Evolutionary conservation across 805 yeast genomes (phyloP), one percentile per base, ranked within the genome.

Genomic region (Kazachstania martiniae): DNA sequence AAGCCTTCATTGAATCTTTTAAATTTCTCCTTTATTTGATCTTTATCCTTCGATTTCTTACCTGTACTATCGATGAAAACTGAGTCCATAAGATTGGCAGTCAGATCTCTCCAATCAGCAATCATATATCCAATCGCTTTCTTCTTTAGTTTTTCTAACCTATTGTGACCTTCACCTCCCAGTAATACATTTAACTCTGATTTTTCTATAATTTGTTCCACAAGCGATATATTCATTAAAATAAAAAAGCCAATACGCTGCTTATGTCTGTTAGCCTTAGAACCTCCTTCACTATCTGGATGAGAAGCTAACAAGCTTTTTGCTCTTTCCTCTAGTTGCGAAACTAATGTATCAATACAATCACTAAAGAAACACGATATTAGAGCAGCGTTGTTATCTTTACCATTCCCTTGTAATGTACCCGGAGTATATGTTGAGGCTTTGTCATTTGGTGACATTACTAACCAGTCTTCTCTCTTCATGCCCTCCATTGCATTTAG

Each of bases 1-100:
- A 91, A 82, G 27, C 77, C 78, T 18, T 72, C 72, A 52, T 87
- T 89, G 61, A 89, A 91, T 37, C 70, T 77, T 41, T 71, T 72
- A 59, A 84, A 85, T 49, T 83, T 74, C 39, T 91, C 95, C 48
- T 89, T 91, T 35, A 85, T 72, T 31, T 66, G 72, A 33, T 85
- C 95, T 40, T 74, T 72, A 42, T 85, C 94, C 43, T 82, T 80
- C n/a, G 74, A 73, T 28, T 73, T 61, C 41, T 62, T 68, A 22
- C 69, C 70, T 13, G 53, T 35, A 25, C 70, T 66, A 33, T 65
- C 64, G 14, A 69, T 65, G 19, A 74, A 74, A 10, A 79, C 74
- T 2, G 94, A 80, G 45, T 81, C 94, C 68, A 89, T 76, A 30
- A 89, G 65, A 32, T 72, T 68, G 15, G 82, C 67, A 3, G 94